Evolutionary conservation across 192 early-diverging fungal species (phyloP), one percentile per base, ranked within the genome.

Genomic region (Backusella liffmaniae): DNA sequence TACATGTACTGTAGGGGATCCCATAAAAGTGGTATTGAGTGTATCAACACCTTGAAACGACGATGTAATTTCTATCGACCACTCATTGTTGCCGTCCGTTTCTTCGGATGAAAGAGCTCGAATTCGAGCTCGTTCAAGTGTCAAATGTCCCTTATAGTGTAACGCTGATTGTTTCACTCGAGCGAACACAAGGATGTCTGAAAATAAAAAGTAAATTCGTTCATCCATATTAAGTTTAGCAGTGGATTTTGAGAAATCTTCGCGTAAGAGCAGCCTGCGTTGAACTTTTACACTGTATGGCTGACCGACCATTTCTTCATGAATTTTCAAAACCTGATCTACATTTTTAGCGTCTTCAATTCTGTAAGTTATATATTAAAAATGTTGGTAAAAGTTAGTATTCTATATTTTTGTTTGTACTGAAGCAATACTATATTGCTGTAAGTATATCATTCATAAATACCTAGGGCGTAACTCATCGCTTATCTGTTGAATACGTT

Each of bases 61-160:
- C 1, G 70, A 65, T 30, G 42, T 65, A 34, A 77, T 59, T 74
- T 76, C 72, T 34, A 73, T 37, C 18, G 66, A 76, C 21, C 67
- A 49, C 1, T 67, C 72, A 15, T 68, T 36, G 32, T 49, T n/a
- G 41, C 13, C 39, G 5, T 23, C 56, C n/a, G 32, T 29, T 71
- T 74, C 73, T 41, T 59, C 30, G 23, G 70, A 30, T 29, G 29
- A 21, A 29, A 73, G 65, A 8, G 46, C 26, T 41, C 75, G 66
- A 21, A 80, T 42, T n/a, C 51, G 46, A 10, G 72, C 56, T 16
- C 59, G 26, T 2, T 76, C 75, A 32, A 80, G 46, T 13, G 21
- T 34, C 4, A 80, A 29, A 26, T 76, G 76, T 10, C 72, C 66
- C 70, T 80, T 80, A 30, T 77, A 80, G 18, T 76, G 79, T 29